Conservation (phyloP, 108 stramenopile genomes). For the Skeletonema grethae region DNA sequence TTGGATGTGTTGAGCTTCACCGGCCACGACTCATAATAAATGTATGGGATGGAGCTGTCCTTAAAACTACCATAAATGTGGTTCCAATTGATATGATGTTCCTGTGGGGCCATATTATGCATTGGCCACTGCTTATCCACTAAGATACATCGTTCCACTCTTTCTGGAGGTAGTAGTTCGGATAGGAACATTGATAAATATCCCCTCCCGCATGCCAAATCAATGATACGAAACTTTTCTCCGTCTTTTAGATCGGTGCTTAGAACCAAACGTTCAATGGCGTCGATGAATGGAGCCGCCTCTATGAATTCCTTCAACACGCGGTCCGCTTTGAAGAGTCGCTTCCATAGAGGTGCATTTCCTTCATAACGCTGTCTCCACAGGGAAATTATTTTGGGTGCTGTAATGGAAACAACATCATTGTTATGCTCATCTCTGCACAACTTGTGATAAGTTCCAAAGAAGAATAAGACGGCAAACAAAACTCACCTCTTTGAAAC, state of each 20-base stretch:
- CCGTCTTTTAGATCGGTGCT: constrained; percentile 12
- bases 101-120: constrained; percentile 30
- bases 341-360: constrained; percentile 57
- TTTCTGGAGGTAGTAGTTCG: constrained; percentile 53
- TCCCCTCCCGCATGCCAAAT: constrained; percentile 64
- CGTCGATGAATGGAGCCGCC: constrained; percentile 58
- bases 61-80: constrained; percentile 12
- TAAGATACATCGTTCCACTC: constrained; percentile 52
- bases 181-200: constrained; percentile 62
- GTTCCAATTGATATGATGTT: constrained; percentile 64
- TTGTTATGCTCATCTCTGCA: background rate
- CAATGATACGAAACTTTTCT: constrained; percentile 51
- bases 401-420: background rate
- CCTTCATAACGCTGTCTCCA: constrained; percentile 62
- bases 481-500: constrained; percentile 7
- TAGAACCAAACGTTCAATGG: constrained; percentile 34
- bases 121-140: constrained; percentile 71
- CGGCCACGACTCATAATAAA: constrained; percentile 65
- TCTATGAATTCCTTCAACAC: constrained; percentile 72
- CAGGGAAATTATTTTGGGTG: constrained; percentile 23
- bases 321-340: constrained; percentile 54
- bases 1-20: constrained; percentile 60
- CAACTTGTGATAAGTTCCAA: background rate
- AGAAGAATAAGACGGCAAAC: background rate
- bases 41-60: constrained; percentile 32